Conservation (phyloP, 2,329 filamentous ascomycete genomes). For the Neonectria punicea region DNA sequence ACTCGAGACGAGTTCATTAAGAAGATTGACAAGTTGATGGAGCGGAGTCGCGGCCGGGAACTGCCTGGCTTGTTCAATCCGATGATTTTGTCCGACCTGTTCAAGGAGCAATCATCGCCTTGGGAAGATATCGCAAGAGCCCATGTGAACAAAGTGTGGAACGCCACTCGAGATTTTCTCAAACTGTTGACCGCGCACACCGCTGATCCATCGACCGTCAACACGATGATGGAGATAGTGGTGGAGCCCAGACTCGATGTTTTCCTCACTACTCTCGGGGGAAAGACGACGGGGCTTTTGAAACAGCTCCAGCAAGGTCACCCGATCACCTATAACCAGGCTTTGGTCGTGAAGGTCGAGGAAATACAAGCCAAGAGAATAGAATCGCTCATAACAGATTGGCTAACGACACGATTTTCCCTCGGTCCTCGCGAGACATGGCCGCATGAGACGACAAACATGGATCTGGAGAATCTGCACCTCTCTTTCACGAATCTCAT, state of each 20-base stretch:
- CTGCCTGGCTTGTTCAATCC: constrained; percentile 71
- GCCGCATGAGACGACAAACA: accelerated
- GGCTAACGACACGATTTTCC: no score
- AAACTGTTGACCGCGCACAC: constrained; percentile 23
- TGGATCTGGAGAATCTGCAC: neutral
- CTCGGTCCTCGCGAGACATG: neutral
- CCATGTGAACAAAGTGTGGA: constrained; percentile 30
- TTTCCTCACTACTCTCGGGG: constrained; percentile 44
- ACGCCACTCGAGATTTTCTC: constrained; percentile 20
- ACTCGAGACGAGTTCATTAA: constrained; percentile 31
- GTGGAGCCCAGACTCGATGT: constrained; percentile 32
- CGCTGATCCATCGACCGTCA: constrained; percentile 27
- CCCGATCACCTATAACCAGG: constrained; percentile 65
- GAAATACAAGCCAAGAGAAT: constrained; percentile 34
- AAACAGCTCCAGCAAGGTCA: constrained; percentile 54
- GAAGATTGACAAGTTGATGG: constrained; percentile 37
- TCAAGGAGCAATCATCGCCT: constrained; percentile 65
- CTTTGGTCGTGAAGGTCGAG: constrained; percentile 54
- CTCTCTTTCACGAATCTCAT: no score
- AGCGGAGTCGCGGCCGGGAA: constrained; percentile 55
- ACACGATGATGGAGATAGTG: constrained; percentile 23
- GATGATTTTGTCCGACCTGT: constrained; percentile 67
- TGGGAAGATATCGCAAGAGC: constrained; percentile 60
- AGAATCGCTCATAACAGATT: neutral
- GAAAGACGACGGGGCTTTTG: constrained; percentile 58